Percentiles rank a stretch among this genome's conserved stretches.
These are phyloP conservation scores for Rutidosis leptorrhynchoides DNA, from an alignment of 129 eudicot species.

Conservation along the genomic window DNA sequence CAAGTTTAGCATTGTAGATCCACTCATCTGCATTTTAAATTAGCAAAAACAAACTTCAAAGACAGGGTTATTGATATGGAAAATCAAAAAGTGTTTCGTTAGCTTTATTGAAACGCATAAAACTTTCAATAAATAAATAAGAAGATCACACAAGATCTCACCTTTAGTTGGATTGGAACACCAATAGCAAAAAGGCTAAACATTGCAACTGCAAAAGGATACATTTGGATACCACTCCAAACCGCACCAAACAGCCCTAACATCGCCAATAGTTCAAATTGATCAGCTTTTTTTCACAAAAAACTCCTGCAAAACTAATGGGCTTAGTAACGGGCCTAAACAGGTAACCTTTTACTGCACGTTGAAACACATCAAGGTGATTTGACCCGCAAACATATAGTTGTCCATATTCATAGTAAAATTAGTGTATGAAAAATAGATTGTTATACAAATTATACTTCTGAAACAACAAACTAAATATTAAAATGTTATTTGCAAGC, in stretches of 20 bases:
- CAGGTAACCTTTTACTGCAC: not conserved
- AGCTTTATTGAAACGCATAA: constrained; percentile 8
- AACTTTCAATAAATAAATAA: no score
- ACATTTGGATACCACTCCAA: constrained; percentile 80
- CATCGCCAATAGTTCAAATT: constrained; percentile 89
- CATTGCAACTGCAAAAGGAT: constrained; percentile 42
- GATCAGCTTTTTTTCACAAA: constrained; percentile 75
- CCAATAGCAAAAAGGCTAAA: constrained; percentile 18
- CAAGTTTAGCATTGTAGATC: constrained; percentile 80
- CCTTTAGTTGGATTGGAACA: constrained; percentile 77
- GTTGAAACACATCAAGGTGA: not conserved
- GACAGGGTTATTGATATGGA: no score
- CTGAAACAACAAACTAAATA: no score
- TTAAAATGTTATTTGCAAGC: not conserved
- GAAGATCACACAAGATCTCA: constrained; percentile 23
- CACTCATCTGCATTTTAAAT: constrained; percentile 92
- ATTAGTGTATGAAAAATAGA: not conserved
- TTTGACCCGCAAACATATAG: not conserved
- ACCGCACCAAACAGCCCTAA: constrained; percentile 91
- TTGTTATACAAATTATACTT: not conserved
- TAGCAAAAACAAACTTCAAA: no score
- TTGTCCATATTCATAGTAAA: not conserved
- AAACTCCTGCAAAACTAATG: constrained; percentile 51
- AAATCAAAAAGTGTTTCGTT: not conserved
- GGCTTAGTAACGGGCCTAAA: not conserved